Percentiles rank a stretch among this genome's conserved stretches.
These are phyloP conservation scores for Fusarium sp. DNA, from an alignment of 2,329 filamentous ascomycete genomes.

Conservation along the genomic window DNA sequence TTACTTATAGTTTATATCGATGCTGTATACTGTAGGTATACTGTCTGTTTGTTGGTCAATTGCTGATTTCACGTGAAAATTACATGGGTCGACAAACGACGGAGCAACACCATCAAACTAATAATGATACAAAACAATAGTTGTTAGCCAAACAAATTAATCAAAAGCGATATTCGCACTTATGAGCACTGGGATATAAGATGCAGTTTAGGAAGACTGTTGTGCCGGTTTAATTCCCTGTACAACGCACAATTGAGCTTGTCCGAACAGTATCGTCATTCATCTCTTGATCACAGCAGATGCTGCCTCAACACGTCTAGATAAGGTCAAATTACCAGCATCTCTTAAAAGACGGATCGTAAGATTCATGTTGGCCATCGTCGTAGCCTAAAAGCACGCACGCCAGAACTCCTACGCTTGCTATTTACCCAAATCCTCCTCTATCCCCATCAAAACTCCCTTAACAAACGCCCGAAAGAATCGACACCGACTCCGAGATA, in stretches of 20 bases:
- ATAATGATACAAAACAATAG: too few relatives aligned
- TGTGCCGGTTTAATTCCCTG: fast-evolving
- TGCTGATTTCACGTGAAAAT: not conserved
- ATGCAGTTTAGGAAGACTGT: fast-evolving
- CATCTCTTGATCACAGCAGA: not conserved
- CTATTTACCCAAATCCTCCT: not conserved
- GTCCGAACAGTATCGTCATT: not conserved
- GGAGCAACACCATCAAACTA: not conserved
- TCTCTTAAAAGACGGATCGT: not conserved
- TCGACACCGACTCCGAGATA: constrained; percentile 46
- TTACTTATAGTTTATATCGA: fast-evolving
- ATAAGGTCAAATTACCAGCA: not conserved
- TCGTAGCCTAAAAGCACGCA: constrained; percentile 14
- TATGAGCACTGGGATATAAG: fast-evolving
- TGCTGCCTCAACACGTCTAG: not conserved
- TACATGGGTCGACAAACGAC: not conserved
- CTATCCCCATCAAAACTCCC: not conserved
- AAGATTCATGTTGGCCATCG: not conserved
- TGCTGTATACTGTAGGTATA: too few relatives aligned
- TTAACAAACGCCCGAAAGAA: constrained; percentile 38
- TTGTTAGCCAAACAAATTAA: too few relatives aligned
- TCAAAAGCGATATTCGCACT: not conserved
- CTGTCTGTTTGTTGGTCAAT: not conserved
- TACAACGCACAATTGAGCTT: fast-evolving
- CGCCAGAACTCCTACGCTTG: constrained; percentile 24